A percentile compares a stretch with the other conserved stretches of the same genome.
Conservation (phyloP, 148 eudicot genomes). For the Limonium bicolor region DNA sequence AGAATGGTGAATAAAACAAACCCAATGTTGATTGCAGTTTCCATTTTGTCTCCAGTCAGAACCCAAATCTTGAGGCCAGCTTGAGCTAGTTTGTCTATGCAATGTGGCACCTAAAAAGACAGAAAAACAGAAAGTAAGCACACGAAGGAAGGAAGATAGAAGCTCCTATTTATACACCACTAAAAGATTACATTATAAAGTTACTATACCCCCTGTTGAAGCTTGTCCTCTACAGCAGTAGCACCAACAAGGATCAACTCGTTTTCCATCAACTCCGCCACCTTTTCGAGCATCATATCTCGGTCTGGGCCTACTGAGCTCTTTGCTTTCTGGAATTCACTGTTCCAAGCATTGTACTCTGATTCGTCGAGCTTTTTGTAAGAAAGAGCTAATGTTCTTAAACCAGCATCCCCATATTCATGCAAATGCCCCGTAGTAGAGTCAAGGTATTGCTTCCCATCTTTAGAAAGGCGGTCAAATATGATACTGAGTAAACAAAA, state of each 20-base stretch:
- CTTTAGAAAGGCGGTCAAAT: constrained; percentile 69
- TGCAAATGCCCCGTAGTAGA: constrained; percentile 70
- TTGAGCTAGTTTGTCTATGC: constrained; percentile 95
- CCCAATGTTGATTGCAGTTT: constrained; percentile 99
- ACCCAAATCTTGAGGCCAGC: constrained; percentile 99
- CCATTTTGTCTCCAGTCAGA: constrained; percentile 98
- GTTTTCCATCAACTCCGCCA: constrained; percentile 71
- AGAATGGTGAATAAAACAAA: constrained; percentile 13
- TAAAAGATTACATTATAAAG: neutral
- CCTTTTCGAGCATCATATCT: constrained; percentile 52
- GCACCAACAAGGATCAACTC: constrained; percentile 91
- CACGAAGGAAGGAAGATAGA: neutral
- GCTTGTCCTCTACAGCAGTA: constrained; percentile 93
- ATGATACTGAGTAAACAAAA: constrained; percentile 48
- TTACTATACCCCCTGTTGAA: constrained; percentile 65
- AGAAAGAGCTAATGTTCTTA: constrained; percentile 84
- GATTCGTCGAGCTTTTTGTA: constrained; percentile 62
- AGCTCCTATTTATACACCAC: neutral
- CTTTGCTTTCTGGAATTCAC: constrained; percentile 61
- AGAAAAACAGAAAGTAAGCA: neutral
- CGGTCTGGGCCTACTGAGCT: constrained; percentile 62
- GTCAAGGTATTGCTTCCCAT: constrained; percentile 48
- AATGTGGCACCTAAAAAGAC: constrained; percentile 67
- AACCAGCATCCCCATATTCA: constrained; percentile 84
- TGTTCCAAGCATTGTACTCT: constrained; percentile 68